phyloP scores from a whole-genome alignment of 768 basidiomycete genomes.

The Auricularia cornea region DNA sequence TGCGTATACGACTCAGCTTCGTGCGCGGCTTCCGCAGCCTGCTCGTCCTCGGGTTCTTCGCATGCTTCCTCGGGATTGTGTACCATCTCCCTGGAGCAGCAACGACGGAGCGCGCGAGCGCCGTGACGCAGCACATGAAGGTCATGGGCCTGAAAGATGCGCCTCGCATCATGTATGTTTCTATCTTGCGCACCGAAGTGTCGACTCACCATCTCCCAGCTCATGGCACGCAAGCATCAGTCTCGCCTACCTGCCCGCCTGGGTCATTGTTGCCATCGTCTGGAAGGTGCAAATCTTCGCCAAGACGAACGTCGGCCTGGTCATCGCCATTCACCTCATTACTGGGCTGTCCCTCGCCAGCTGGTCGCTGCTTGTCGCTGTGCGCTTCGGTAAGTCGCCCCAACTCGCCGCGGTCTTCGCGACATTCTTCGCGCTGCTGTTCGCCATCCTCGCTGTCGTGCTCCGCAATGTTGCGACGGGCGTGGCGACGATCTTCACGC shows the following conservation, averaged over 20 bases:
- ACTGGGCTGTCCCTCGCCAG: constrained; percentile 53
- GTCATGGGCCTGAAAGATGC: constrained; percentile 72
- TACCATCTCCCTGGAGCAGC: constrained; percentile 73
- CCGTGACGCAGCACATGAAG: constrained; percentile 64
- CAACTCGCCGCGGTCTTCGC: constrained; percentile 61
- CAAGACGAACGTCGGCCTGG: constrained; percentile 46
- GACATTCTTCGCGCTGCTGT: constrained; percentile 56
- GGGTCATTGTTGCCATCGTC: constrained; percentile 55
- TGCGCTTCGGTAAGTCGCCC: constrained; percentile 64
- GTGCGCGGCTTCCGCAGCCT: constrained; percentile 53
- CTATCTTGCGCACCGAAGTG: not conserved
- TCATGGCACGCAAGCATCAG: constrained; percentile 64
- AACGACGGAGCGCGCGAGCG: constrained; percentile 52
- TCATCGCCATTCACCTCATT: constrained; percentile 52
- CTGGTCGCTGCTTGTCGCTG: constrained; percentile 64
- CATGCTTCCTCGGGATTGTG: constrained; percentile 62
- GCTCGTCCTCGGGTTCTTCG: constrained; percentile 60
- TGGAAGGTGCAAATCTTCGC: constrained; percentile 67
- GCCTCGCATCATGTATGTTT: constrained; percentile 51
- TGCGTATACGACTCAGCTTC: constrained; percentile 49
- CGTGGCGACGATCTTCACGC: constrained; percentile 51
- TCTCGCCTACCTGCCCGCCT: constrained; percentile 64
- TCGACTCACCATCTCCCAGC: constrained; percentile 11
- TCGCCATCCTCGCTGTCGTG: constrained; percentile 59
- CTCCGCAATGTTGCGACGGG: constrained; percentile 34